A percentile compares a stretch with the other conserved stretches of the same genome.
These are phyloP conservation scores for Heterobasidion annosum DNA, from an alignment of 1,284 basidiomycete species.

Conservation along the genomic window DNA sequence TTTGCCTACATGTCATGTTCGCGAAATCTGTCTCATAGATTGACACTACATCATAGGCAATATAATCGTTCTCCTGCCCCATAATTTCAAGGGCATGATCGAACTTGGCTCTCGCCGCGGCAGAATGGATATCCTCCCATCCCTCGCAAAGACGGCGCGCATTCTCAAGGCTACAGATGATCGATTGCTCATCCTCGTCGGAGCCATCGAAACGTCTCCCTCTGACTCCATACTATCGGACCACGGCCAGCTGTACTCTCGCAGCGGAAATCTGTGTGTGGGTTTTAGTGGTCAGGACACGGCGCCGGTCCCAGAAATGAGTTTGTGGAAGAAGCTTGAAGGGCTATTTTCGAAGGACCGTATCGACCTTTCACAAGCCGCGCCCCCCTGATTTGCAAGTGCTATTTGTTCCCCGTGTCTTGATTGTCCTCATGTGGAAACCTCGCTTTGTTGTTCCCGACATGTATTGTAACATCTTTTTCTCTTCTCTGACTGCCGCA, in stretches of 20 bases:
- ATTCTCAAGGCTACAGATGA: conserved; percentile 4
- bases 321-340: conserved; percentile 3
- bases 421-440: too few species aligned
- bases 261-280: conserved; percentile 4
- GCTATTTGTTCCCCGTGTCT: too few species aligned
- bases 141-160: conserved; percentile 1
- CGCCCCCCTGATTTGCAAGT: too few species aligned
- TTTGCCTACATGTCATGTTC: neutral
- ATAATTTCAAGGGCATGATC: conserved; percentile 7
- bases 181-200: conserved; percentile 6
- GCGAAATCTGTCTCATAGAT: neutral
- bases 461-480: too few species aligned
- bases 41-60: conserved; percentile 8
- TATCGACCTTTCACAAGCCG: too few species aligned
- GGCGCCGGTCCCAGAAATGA: conserved; percentile 2
- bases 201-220: neutral
- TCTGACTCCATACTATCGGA: conserved; percentile 1
- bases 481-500: too few species aligned
- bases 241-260: conserved; percentile 5
- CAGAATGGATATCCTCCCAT: conserved; percentile 7
- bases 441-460: too few species aligned
- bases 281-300: conserved; percentile 10
- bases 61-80: conserved; percentile 9
- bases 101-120: conserved; percentile 8
- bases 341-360: too few species aligned